Evolutionary conservation across 1,139 yeast genomes (phyloP), one percentile per base, ranked within the genome.

Genomic region (Pichia sp.): DNA sequence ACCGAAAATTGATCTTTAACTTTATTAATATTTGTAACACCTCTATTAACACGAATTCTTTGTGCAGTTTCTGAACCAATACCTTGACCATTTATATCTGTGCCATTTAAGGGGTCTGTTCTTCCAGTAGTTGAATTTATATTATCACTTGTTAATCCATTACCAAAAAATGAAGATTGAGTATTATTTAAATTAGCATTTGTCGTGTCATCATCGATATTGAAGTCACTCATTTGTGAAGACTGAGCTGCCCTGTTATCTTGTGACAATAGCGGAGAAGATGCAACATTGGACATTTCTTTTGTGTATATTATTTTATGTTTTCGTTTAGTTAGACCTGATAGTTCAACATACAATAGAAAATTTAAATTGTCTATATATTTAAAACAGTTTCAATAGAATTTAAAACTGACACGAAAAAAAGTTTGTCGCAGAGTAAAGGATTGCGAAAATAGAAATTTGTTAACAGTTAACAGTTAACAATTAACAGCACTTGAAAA

Each of bases 1-100:
- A 90, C 97, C 53, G 96, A 97, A 5, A 96, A 89, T 40, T 83
- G 80, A 70, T 92, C 98, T 27, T 80, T 79, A 33, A 92, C 96
- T 64, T 86, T 87, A 36, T 95, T 90, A 46, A 90, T 88, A 39
- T 81, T 78, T 48, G 81, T 75, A 52, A 81, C 71, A 56, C 79
- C 74, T 64, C 79, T 69, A 63, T 75, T 69, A 49, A 64, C 59
- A 52, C 67, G 58, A 32, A 64, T 66, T 41, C 60, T 62, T 18
- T 55, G 55, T 9, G 57, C 57, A 31, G 58, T 58, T 40, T 60
- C 64, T 8, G 52, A 52, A 8, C 56, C 61, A 10, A 11, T n/a
- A 2, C 31, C 31, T 10, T 8, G 10, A n/a, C 26, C 32, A 2
- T 29, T 18, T 18, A n/a, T 8, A 18, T 45, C 55, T 10, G 39